Evolutionary conservation across 768 basidiomycete species (phyloP).

Genomic region (Lyophyllum semitale): DNA sequence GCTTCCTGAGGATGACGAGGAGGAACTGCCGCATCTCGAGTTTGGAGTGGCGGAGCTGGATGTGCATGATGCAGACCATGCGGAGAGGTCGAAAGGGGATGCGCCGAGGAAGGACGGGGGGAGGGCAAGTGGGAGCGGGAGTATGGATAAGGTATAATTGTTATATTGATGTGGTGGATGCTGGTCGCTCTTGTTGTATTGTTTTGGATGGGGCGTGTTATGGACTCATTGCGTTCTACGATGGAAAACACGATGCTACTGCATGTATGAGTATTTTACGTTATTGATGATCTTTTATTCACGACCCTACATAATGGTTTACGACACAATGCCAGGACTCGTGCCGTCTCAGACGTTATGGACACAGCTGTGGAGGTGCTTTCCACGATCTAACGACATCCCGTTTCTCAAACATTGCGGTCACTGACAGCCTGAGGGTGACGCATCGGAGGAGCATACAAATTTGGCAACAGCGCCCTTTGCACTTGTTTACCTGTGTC

Average conservation of each 20-base stretch:
- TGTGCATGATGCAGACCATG: background rate
- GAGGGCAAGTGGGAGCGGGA: conserved; percentile 9
- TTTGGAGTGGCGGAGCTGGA: conserved; percentile 31
- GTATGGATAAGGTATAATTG: conserved; percentile 3
- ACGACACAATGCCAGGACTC: no score
- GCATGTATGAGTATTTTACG: background rate
- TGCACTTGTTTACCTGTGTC: no score
- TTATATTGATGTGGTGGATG: background rate
- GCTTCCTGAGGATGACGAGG: conserved; percentile 12
- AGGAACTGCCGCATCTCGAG: conserved; percentile 31
- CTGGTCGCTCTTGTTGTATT: background rate
- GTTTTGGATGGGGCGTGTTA: background rate
- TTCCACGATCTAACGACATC: no score
- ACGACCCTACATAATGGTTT: no score
- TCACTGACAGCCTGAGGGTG: no score
- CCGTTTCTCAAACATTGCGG: no score
- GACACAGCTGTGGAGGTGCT: no score
- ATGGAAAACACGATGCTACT: background rate
- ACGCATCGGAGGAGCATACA: no score
- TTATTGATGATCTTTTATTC: background rate
- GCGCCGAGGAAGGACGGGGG: background rate
- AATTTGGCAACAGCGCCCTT: no score
- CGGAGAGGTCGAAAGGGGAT: background rate
- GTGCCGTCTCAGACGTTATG: no score
- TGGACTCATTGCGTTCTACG: background rate